These are phyloP conservation scores for Hyaloperonospora brassicae DNA, from an alignment of 352 stramenopile species.

Conservation along the genomic window DNA sequence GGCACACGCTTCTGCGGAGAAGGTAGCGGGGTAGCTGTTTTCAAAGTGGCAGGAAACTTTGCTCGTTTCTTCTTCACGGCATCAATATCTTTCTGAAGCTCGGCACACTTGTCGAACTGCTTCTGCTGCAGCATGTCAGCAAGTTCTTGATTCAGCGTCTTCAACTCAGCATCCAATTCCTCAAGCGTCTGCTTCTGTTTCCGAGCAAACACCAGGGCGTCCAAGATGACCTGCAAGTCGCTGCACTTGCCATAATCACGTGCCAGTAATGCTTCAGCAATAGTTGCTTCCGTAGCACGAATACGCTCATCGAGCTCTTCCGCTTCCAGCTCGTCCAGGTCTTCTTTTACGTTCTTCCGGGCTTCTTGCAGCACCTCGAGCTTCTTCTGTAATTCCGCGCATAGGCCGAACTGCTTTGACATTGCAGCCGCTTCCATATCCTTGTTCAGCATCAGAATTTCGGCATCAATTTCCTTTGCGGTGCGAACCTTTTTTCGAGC, in stretches of 20 bases:
- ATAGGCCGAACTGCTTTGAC: conserved; percentile 76
- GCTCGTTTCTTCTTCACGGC: conserved; percentile 60
- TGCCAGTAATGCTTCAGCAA: conserved; percentile 68
- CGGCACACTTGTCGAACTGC: conserved; percentile 78
- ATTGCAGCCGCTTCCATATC: conserved; percentile 71
- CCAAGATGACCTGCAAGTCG: conserved; percentile 59
- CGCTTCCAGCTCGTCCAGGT: conserved; percentile 79
- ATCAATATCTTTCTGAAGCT: conserved; percentile 83
- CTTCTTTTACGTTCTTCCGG: conserved; percentile 70
- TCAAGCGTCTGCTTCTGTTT: conserved; percentile 84
- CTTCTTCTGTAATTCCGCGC: conserved; percentile 74
- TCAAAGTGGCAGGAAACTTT: conserved; percentile 38
- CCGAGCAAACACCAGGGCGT: conserved; percentile 53
- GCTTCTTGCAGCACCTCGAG: conserved; percentile 71
- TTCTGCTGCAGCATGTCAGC: conserved; percentile 67
- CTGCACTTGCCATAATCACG: conserved; percentile 76
- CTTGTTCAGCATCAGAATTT: conserved; percentile 64
- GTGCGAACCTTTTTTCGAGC: conserved; percentile 81
- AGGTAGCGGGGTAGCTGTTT: conserved; percentile 24
- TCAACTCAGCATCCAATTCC: conserved; percentile 77
- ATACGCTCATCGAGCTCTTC: conserved; percentile 81
- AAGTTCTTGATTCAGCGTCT: conserved; percentile 59
- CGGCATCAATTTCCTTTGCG: conserved; percentile 75
- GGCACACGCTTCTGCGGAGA: conserved; percentile 30
- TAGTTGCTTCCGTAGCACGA: conserved; percentile 46